Evolutionary conservation across 192 early-diverging fungal genomes (phyloP).

Genomic region (Obelidium mucronatum): DNA sequence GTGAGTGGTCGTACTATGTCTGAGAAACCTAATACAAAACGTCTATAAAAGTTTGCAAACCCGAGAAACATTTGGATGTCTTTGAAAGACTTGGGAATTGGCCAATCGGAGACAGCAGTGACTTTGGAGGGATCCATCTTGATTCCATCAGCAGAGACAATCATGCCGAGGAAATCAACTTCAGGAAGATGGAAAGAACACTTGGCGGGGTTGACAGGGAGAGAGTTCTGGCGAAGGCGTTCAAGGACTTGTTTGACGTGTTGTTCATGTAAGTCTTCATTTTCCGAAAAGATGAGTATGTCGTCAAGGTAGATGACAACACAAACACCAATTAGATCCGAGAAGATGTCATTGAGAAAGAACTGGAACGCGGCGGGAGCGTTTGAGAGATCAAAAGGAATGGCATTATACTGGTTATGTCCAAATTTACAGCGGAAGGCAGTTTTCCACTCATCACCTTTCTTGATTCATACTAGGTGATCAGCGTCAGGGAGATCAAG

Average conservation of each 20-base stretch:
- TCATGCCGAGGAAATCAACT: conserved; percentile 13
- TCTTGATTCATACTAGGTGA: conserved; percentile 1
- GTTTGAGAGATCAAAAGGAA: conserved; percentile 21
- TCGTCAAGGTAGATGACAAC: conserved; percentile 41
- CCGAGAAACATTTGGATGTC: neutral
- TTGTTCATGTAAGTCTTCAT: neutral
- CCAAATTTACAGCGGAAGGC: conserved; percentile 22
- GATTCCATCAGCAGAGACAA: neutral
- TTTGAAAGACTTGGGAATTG: neutral
- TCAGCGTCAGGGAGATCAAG: conserved; percentile 15
- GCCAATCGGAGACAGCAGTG: conserved; percentile 1
- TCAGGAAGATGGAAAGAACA: conserved; percentile 6
- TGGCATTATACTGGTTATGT: conserved; percentile 20
- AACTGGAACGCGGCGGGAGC: conserved; percentile 61
- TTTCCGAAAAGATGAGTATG: conserved; percentile 50
- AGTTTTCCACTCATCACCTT: conserved; percentile 23
- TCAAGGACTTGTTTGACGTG: conserved; percentile 41
- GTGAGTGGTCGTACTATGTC: no score
- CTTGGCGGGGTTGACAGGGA: conserved; percentile 10
- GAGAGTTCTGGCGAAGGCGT: conserved; percentile 26
- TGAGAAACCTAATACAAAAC: no score
- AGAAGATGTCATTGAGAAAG: conserved; percentile 55
- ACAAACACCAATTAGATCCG: conserved; percentile 29
- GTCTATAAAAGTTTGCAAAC: no score
- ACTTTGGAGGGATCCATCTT: neutral